Percentiles rank a stretch among this genome's conserved stretches.
Evolutionary conservation across 345 rosid genomes (phyloP).

Genomic region (Leavenworthia alabamica): DNA sequence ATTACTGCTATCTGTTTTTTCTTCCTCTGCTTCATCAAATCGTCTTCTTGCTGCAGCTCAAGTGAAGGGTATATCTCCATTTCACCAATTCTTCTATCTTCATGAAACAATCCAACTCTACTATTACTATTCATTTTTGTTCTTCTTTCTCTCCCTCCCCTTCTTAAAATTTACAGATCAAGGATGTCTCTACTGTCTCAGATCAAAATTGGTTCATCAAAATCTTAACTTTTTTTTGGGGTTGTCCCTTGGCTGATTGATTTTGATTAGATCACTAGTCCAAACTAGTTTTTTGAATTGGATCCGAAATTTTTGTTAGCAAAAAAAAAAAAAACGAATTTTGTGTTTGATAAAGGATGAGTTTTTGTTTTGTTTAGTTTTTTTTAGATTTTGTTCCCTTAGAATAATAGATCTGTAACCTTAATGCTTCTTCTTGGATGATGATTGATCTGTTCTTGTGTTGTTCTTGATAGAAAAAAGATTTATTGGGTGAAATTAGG

Average conservation of each 20-base stretch:
- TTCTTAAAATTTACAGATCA: slow-evolving; percentile 6
- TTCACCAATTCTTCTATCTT: slow-evolving; percentile 63
- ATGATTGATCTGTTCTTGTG: slow-evolving; percentile 10
- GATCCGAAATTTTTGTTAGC: slow-evolving; percentile 34
- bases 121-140: slow-evolving; percentile 53
- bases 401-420: slow-evolving; percentile 25
- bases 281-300: slow-evolving; percentile 33
- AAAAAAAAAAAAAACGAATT: background rate
- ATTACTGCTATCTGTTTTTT: slow-evolving; percentile 39
- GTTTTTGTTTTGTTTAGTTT: background rate
- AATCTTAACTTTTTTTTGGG: background rate
- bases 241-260: slow-evolving; percentile 21
- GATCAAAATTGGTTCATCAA: slow-evolving; percentile 25
- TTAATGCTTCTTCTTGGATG: slow-evolving; percentile 20
- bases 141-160: slow-evolving; percentile 9
- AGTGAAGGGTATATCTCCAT: slow-evolving; percentile 66
- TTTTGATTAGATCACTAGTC: slow-evolving; percentile 24
- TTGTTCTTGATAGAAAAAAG: slow-evolving; percentile 5
- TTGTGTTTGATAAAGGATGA: slow-evolving; percentile 10
- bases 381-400: slow-evolving; percentile 7
- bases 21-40: slow-evolving; percentile 32
- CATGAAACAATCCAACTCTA: slow-evolving; percentile 64
- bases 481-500: slow-evolving; percentile 7
- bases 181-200: slow-evolving; percentile 28
- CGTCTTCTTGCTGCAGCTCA: slow-evolving; percentile 29